Evolutionary conservation across 2,329 filamentous ascomycete genomes (phyloP), one percentile per base, ranked within the genome.

Genomic region (Sarocladium oryzae): DNA sequence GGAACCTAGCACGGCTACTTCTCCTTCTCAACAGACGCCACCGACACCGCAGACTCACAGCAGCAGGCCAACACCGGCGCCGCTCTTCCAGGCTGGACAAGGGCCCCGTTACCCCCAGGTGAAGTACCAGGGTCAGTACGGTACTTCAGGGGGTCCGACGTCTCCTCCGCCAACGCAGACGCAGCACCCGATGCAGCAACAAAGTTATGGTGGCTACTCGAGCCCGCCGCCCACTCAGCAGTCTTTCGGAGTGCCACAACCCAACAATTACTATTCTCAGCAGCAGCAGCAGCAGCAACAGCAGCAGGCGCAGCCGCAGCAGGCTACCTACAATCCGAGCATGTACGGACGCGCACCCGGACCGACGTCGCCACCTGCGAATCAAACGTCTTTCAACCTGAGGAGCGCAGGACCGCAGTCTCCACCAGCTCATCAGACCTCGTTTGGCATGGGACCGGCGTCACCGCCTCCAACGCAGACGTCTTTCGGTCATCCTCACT

Each of bases 301-400:
- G 40, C 51, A 52, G 15, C 51, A 49, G 53, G 72, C 77, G 11
- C 23, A 26, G 18, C 10, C n/a, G 40, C 51, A 52, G 15, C 51
- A 49, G 53, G 72, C 77, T 35, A 58, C 74, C 5, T 83, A 83
- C 62, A 79, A 82, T 56, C 79, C 79, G 1, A 78, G 78, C 58
- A 75, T 72, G 50, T 82, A 78, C 59, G 79, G 79, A n/a, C 73
- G 75, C 37, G 81, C 77, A 26, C 72, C 78, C 2, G 77, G 77
- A 2, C 73, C 79, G 51, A 76, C 76, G 28, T 85, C 81, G 10
- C 81, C 82, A n/a, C 77, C 85, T 1, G 77, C 85, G 2, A 81
- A 77, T 18, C 84, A 87, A 61, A 69, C 73, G 2, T 69, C 69
- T 1, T 77, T 78, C 61, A 68, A 66, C 10, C 63, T 48, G 4